Evolutionary conservation across 176 grass and related monocot genomes (phyloP), one percentile per base, ranked within the genome.

Genomic region (Aegilops speltoides): DNA sequence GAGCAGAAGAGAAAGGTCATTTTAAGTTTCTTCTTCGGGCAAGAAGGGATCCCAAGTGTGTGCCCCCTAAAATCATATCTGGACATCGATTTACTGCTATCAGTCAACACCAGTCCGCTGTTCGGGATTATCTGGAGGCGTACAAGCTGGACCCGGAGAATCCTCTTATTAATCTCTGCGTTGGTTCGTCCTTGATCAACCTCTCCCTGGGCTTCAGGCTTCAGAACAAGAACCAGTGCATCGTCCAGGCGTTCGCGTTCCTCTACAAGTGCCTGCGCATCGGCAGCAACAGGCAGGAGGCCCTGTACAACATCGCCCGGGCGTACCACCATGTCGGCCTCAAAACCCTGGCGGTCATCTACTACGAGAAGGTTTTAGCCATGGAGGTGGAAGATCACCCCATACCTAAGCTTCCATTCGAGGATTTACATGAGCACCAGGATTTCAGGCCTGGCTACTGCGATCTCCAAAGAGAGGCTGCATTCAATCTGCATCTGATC

Each of bases 401-500:
- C 8, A 89, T 95, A 60, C 93, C 96, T 15, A 98, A 87, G 46
- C 93, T 95, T 64, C 93, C 92, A 22, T 95, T 90, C 0, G 93
- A 98, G 83, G 46, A 87, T 84, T 61, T 43, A 5, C 32, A 20
- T 13, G 25, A 59, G 22, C 36, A 86, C 37, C 64, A 89, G 57
- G 79, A 89, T 88, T 32, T 74, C 5, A 94, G 86, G 75, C 81
- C 90, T 37, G 90, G 92, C 33, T 94, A 98, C 46, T 98, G 93
- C 56, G 91, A 91, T 54, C 84, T 94, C 12, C 86, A 88, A 15
- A 88, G 92, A 62, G 96, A 98, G 81, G 96, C 93, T 9, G 96
- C 93, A 2, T 98, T 95, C 78, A 94, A 98, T 88, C 79, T 98
- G 68, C 96, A 98, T 82, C 91, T 98, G 64, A 94, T 98, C 82